phyloP scores from a whole-genome alignment of 805 yeast species.

The Lipomyces yamanashiensis region DNA sequence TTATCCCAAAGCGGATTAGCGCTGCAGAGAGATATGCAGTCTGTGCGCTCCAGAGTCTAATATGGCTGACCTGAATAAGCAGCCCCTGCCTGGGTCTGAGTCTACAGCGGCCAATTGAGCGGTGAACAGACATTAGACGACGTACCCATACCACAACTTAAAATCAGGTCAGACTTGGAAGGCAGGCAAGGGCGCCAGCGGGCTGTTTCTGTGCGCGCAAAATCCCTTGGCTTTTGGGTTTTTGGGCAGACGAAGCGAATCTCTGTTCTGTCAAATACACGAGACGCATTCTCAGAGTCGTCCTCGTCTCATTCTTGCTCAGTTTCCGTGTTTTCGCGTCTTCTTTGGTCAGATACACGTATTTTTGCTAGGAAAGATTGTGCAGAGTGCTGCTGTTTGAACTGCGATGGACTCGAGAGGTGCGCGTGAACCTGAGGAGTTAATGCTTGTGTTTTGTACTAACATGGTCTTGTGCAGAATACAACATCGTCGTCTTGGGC shows the following conservation, averaged over 20 bases:
- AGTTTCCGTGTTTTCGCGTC: too few relatives aligned
- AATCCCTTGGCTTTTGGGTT: background rate
- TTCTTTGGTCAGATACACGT: background rate
- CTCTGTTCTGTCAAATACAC: too few relatives aligned
- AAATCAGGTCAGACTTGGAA: background rate
- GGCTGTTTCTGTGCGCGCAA: background rate
- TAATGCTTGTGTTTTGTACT: background rate
- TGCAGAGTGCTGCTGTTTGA: too few relatives aligned
- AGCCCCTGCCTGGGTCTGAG: background rate
- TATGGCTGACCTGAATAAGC: too few relatives aligned
- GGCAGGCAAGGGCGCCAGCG: background rate
- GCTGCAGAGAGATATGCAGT: background rate
- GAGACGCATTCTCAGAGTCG: background rate
- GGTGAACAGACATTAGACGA: too few relatives aligned
- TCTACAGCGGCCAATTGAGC: background rate
- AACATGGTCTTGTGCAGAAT: conserved; percentile 19
- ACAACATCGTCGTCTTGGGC: conserved; percentile 81
- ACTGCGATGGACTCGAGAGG: too few relatives aligned
- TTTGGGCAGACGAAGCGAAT: too few relatives aligned
- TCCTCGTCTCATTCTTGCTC: background rate
- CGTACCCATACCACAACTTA: background rate
- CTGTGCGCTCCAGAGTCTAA: background rate
- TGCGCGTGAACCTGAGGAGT: background rate
- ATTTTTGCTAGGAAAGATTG: background rate
- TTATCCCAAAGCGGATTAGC: background rate